Evolutionary conservation across 1,284 basidiomycete species (phyloP).

Genomic region (Coniophora puteana): DNA sequence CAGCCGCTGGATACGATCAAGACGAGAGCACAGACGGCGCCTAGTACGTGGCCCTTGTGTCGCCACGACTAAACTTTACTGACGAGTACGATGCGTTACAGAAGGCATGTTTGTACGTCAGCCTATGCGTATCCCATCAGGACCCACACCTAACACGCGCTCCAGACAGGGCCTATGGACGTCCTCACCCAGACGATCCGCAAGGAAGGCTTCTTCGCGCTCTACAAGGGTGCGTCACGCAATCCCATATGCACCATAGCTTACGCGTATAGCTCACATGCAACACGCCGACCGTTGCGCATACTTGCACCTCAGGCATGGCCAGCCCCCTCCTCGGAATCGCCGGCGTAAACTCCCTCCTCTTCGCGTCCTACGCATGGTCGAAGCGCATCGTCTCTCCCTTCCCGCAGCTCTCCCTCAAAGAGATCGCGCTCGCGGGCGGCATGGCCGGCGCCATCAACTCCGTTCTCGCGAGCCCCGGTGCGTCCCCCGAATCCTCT

Average conservation of each 20-base stretch:
- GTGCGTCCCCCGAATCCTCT: conserved; percentile 35
- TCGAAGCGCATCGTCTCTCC: conserved; percentile 86
- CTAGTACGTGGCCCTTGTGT: conserved; percentile 42
- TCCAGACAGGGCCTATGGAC: conserved; percentile 88
- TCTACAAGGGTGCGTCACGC: conserved; percentile 77
- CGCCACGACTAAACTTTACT: conserved; percentile 9
- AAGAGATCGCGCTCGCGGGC: conserved; percentile 82
- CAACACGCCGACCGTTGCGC: background rate
- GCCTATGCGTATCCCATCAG: too few species aligned
- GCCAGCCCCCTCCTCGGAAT: conserved; percentile 91
- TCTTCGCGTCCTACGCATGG: conserved; percentile 87
- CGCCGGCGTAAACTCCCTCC: conserved; percentile 92
- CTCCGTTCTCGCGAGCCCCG: conserved; percentile 84
- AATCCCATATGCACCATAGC: background rate
- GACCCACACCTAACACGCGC: background rate
- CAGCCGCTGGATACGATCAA: conserved; percentile 89
- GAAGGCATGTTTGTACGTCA: background rate
- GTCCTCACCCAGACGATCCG: conserved; percentile 77
- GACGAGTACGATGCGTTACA: background rate
- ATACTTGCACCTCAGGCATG: conserved; percentile 76
- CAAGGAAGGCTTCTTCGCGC: conserved; percentile 86
- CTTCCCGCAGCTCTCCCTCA: conserved; percentile 76
- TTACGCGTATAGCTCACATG: background rate
- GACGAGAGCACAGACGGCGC: conserved; percentile 74
- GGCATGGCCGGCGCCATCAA: conserved; percentile 90